A percentile compares a stretch with the other conserved stretches of the same genome.
Conservation (phyloP, 2,329 filamentous ascomycete genomes). For the Trichoderma cornu-damae region DNA sequence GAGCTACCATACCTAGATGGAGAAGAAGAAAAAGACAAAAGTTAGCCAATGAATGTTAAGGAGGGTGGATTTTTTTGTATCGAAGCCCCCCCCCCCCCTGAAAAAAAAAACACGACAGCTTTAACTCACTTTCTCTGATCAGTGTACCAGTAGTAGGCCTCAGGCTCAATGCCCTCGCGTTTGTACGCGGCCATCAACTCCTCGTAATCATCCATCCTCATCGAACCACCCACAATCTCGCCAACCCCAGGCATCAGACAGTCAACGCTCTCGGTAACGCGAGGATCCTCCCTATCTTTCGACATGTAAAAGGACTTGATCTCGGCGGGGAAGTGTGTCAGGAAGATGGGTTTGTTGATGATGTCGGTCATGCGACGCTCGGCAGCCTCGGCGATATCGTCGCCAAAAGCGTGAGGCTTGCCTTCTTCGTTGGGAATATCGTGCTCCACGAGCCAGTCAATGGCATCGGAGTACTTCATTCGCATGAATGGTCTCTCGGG, state of each 20-base stretch:
- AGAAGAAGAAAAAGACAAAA: neutral
- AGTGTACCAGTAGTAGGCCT: slow-evolving; percentile 96
- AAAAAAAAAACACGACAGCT: neutral
- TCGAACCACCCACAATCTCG: slow-evolving; percentile 92
- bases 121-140: slow-evolving; percentile 74
- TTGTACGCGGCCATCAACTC: slow-evolving; percentile 86
- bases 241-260: slow-evolving; percentile 84
- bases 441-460: slow-evolving; percentile 87
- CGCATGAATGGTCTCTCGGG: slow-evolving; percentile 84
- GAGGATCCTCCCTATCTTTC: slow-evolving; percentile 69
- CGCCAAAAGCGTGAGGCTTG: slow-evolving; percentile 83
- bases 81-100: too few relatives aligned
- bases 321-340: slow-evolving; percentile 93
- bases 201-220: slow-evolving; percentile 91
- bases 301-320: slow-evolving; percentile 99
- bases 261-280: slow-evolving; percentile 92
- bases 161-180: slow-evolving; percentile 76
- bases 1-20: slow-evolving; percentile 65
- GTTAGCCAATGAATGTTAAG: slow-evolving; percentile 8
- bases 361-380: slow-evolving; percentile 96
- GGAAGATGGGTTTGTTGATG: slow-evolving; percentile 91
- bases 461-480: slow-evolving; percentile 92
- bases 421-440: slow-evolving; percentile 91
- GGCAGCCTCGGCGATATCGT: slow-evolving; percentile 96
- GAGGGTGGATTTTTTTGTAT: too few relatives aligned